Conservation (phyloP, 2,329 filamentous ascomycete genomes). For the Metarhizium rileyi region DNA sequence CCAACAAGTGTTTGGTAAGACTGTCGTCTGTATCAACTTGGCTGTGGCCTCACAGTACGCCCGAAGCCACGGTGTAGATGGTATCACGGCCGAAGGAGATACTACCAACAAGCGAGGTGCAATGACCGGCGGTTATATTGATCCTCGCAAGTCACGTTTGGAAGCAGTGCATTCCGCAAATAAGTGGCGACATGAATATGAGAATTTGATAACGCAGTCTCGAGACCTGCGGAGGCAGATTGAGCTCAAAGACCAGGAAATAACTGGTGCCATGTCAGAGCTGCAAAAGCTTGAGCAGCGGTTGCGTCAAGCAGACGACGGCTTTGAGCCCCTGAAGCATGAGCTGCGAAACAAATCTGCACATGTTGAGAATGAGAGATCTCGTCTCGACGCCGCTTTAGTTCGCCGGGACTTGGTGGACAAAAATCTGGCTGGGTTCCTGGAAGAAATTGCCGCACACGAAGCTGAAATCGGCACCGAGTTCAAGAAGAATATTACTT, state of each 20-base stretch:
- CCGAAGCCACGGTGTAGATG: conserved; percentile 81
- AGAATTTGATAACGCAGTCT: conserved; percentile 54
- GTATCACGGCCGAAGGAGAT: conserved; percentile 91
- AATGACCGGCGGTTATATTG: conserved; percentile 89
- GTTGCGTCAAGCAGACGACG: conserved; percentile 66
- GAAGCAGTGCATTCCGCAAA: conserved; percentile 69
- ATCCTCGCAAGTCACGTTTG: conserved; percentile 76
- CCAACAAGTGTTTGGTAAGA: conserved; percentile 90
- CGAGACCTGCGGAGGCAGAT: conserved; percentile 59
- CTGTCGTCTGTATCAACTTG: conserved; percentile 85
- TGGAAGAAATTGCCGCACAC: conserved; percentile 65
- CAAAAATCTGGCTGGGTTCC: conserved; percentile 63
- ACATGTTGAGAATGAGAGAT: conserved; percentile 62
- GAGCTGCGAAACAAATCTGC: conserved; percentile 68
- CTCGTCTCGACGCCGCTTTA: conserved; percentile 62
- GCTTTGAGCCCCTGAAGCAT: conserved; percentile 68
- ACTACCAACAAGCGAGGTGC: conserved; percentile 92
- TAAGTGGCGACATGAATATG: conserved; percentile 65
- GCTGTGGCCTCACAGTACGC: conserved; percentile 84
- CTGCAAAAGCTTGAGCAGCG: conserved; percentile 75
- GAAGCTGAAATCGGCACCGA: conserved; percentile 74
- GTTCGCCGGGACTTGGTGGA: conserved; percentile 59
- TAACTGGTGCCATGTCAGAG: conserved; percentile 77
- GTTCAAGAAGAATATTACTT: conserved; percentile 82
- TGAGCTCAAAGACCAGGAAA: conserved; percentile 75